A percentile compares a stretch with the other conserved stretches of the same genome.
Evolutionary conservation across 2,329 filamentous ascomycete species (phyloP).

Genomic region (Fusarium pseudoanthophilum): DNA sequence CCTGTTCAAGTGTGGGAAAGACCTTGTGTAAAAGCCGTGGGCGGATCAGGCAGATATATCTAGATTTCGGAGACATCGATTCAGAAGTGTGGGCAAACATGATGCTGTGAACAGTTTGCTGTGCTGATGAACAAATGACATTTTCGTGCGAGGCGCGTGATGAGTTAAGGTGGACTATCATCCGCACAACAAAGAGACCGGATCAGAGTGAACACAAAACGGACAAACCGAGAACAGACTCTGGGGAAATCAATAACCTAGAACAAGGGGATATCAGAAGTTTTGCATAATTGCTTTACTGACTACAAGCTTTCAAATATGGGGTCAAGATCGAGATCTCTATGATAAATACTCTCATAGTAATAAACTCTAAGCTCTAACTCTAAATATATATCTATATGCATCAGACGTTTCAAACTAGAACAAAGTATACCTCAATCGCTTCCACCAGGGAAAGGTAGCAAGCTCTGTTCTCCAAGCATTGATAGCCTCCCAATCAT

Average conservation of each 20-base stretch:
- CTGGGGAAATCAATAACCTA: rapidly evolving
- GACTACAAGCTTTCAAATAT: rapidly evolving
- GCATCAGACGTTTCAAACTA: background rate
- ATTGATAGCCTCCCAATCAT: constrained; percentile 71
- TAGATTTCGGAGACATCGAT: background rate
- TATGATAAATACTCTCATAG: background rate
- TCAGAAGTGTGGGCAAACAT: background rate
- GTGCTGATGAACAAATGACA: background rate
- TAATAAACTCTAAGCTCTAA: constrained; percentile 4
- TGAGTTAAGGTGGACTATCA: background rate
- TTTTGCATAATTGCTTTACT: rapidly evolving
- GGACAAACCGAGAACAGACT: rapidly evolving
- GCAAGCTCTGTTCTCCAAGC: constrained; percentile 60
- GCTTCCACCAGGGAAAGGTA: constrained; percentile 60
- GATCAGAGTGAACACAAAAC: background rate
- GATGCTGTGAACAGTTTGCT: background rate
- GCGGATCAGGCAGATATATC: background rate
- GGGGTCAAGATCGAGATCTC: background rate
- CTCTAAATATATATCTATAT: background rate
- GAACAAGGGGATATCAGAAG: rapidly evolving
- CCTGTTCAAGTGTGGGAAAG: background rate
- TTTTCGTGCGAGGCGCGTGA: background rate
- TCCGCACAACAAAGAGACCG: background rate
- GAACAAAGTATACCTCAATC: constrained; percentile 32
- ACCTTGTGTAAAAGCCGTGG: background rate